Conservation (phyloP, 2,329 filamentous ascomycete species). For the Elsinoe necatrix region DNA sequence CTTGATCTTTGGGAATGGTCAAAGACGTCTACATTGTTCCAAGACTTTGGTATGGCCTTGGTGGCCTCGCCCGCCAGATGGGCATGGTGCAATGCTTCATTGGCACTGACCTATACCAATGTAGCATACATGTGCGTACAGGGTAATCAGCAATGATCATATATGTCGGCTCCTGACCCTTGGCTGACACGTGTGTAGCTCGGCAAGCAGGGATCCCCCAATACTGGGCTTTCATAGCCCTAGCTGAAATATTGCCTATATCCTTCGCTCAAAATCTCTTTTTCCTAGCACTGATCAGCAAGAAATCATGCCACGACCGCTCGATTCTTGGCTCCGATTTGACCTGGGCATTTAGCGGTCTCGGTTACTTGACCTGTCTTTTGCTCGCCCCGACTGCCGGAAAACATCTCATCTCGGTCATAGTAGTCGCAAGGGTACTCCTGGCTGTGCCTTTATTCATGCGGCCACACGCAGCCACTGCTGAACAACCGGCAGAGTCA, state of each 20-base stretch:
- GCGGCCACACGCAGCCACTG: not conserved
- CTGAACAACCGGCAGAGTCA: not conserved
- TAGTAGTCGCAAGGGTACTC: constrained; percentile 22
- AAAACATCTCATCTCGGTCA: constrained; percentile 20
- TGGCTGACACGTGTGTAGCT: constrained; percentile 19
- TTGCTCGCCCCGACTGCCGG: constrained; percentile 16
- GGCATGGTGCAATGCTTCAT: constrained; percentile 23
- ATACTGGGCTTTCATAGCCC: constrained; percentile 28
- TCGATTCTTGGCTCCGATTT: constrained; percentile 1
- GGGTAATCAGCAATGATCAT: constrained; percentile 18
- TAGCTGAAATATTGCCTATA: constrained; percentile 30
- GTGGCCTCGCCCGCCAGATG: constrained; percentile 21
- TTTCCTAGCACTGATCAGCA: constrained; percentile 25
- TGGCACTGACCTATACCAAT: constrained; percentile 23
- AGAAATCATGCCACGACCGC: constrained; percentile 12
- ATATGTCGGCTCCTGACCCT: not conserved
- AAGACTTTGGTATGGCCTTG: constrained; percentile 28
- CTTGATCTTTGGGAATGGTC: constrained; percentile 27
- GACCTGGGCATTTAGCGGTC: constrained; percentile 12
- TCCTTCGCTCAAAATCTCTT: constrained; percentile 30
- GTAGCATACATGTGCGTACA: constrained; percentile 26
- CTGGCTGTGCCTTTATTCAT: constrained; percentile 22
- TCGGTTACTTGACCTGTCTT: constrained; percentile 19
- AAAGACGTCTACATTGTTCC: constrained; percentile 26
- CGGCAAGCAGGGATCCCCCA: constrained; percentile 22